Base-by-base conservation (phyloP, 2,329 filamentous ascomycete genomes). In the Dothideomycetes sp. region DNA sequence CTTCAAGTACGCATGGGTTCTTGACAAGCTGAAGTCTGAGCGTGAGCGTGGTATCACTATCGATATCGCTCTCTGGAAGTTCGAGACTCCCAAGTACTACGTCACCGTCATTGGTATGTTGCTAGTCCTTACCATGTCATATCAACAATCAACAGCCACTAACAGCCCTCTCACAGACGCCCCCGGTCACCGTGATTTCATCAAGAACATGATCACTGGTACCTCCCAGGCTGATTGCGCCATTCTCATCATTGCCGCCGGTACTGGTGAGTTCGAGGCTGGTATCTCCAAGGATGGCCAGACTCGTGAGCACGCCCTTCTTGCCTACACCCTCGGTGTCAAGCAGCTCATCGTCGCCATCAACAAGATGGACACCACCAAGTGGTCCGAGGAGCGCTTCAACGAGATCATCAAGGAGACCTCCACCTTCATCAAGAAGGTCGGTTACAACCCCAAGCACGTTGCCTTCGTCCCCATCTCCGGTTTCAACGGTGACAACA, bases 131-230 rank as follows among this genome's bases (percentile, higher is more conserved):
- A n/a, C n/a, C n/a, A n/a, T n/a, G 84, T 82, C 86, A 79, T 33
- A 35, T 38, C 45, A 23, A 13, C 11, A 24, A 34, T 30, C 30
- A 38, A 35, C 45, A 8, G 25, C 4, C 34, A 4, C 31, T 15
- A 17, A 5, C 16, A 20, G 34, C 50, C 83, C n/a, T n/a, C n/a
- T n/a, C n/a, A n/a, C n/a, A n/a, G 85, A 98, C 66, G 91, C 91
- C 70, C 91, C 91, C 64, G 91, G 91, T 74, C 91, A 98, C 76
- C 89, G 91, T 91, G 91, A 98, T 69, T 98, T 96, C 81, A 96
- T 98, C 86, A 98, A 98, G 89, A 98, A 96, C 88, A 98, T 98
- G 91, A 98, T 98, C 73, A 96, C 91, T 83, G 91, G 91, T 88
- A 96, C 91, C 67, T 98, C 91, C 71, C 91, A 96, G 84, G 91